Evolutionary conservation across 345 rosid genomes (phyloP).

Genomic region (Eucalyptus cloeziana): DNA sequence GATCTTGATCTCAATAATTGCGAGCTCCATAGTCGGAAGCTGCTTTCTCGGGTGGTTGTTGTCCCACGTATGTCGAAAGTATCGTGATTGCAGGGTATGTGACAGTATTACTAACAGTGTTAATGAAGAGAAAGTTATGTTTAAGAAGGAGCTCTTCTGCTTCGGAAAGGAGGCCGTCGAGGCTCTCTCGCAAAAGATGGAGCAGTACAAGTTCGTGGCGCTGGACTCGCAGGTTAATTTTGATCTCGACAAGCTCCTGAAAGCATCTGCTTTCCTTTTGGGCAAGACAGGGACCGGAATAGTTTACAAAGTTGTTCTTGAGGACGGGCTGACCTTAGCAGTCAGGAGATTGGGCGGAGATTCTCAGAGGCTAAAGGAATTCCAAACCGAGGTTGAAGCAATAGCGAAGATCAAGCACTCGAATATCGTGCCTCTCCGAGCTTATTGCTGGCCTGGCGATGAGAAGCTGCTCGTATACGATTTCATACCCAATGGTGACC

Average conservation of each 20-base stretch:
- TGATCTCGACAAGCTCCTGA: conserved; percentile 70
- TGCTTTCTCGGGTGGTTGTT: conserved; percentile 25
- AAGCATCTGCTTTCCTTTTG: conserved; percentile 86
- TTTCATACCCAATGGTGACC: conserved; percentile 63
- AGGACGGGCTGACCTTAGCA: conserved; percentile 47
- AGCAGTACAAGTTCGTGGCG: conserved; percentile 52
- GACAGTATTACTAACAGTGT: conserved; percentile 3
- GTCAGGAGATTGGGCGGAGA: conserved; percentile 70
- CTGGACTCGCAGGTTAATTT: conserved; percentile 49
- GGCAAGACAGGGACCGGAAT: conserved; percentile 82
- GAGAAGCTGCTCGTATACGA: conserved; percentile 87
- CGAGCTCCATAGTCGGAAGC: conserved; percentile 27
- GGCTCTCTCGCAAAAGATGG: conserved; percentile 35
- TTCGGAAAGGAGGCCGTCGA: conserved; percentile 27
- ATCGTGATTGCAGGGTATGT: conserved; percentile 3
- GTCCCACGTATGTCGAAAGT: conserved; percentile 28
- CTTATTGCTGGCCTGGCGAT: conserved; percentile 82
- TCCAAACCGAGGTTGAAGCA: conserved; percentile 80
- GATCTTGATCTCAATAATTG: background rate
- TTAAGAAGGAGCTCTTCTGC: conserved; percentile 45
- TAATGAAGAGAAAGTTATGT: conserved; percentile 4
- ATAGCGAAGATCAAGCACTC: conserved; percentile 77
- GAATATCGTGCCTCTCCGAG: conserved; percentile 66
- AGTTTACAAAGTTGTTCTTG: conserved; percentile 80
- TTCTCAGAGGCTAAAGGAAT: conserved; percentile 68